Evolutionary conservation across 352 stramenopile genomes (phyloP).

Genomic region (Plasmopara halstedii): DNA sequence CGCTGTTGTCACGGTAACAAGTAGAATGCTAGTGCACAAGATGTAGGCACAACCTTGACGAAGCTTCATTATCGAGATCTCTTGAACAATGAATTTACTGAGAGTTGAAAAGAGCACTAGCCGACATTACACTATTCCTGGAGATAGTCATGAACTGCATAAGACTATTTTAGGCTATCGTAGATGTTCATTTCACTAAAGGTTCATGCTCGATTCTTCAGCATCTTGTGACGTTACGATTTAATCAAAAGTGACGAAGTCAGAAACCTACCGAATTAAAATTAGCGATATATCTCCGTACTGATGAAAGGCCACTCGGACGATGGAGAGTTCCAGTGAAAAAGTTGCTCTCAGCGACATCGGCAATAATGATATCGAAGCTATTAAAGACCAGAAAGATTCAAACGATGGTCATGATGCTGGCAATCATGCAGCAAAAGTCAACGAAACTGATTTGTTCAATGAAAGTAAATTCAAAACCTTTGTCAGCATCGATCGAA

Average conservation of each 20-base stretch:
- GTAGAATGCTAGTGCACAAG: slow-evolving; percentile 1
- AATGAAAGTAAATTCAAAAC: not conserved
- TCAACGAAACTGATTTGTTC: slow-evolving; percentile 12
- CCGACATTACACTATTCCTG: too few relatives aligned
- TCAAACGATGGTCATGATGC: not conserved
- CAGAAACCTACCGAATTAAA: too few relatives aligned
- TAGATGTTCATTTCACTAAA: not conserved
- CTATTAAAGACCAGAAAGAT: not conserved
- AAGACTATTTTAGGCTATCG: not conserved
- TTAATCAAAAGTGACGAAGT: too few relatives aligned
- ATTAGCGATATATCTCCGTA: too few relatives aligned
- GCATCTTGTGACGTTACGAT: too few relatives aligned
- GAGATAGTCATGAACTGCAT: not conserved
- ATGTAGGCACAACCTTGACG: not conserved
- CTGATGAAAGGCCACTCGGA: too few relatives aligned
- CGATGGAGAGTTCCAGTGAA: not conserved
- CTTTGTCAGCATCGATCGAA: not conserved
- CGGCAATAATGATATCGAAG: not conserved
- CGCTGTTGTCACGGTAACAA: not conserved
- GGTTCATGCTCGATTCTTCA: too few relatives aligned
- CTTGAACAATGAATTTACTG: not conserved
- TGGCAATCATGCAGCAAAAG: slow-evolving; percentile 2
- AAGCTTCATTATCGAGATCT: slow-evolving; percentile 3
- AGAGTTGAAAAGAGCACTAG: too few relatives aligned
- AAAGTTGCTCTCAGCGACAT: too few relatives aligned